Percentiles rank a stretch among this genome's conserved stretches.
Conservation (phyloP, 225 moss, liverwort and hornwort genomes). For the Sphagnum contortum region DNA sequence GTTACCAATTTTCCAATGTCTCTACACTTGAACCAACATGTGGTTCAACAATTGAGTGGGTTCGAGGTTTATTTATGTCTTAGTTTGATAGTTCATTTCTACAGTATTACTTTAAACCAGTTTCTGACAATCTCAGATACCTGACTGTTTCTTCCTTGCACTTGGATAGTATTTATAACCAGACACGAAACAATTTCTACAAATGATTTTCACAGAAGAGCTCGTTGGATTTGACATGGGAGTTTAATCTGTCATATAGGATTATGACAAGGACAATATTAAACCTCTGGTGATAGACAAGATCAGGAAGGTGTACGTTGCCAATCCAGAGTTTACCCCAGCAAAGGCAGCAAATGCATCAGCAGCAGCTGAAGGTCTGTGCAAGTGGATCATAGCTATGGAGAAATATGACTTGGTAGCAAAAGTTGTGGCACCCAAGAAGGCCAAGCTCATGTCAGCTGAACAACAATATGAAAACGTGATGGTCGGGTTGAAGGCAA, state of each 20-base stretch:
- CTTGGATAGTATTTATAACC: no score
- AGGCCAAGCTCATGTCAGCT: constrained; percentile 50
- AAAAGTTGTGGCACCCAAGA: constrained; percentile 77
- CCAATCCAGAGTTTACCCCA: constrained; percentile 76
- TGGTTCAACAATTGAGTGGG: no score
- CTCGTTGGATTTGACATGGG: no score
- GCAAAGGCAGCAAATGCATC: constrained; percentile 90
- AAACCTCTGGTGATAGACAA: constrained; percentile 66
- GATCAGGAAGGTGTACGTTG: constrained; percentile 56
- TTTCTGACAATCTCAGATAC: no score
- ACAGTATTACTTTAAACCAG: no score
- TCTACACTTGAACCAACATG: no score
- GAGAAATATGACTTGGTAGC: constrained; percentile 84
- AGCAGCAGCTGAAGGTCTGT: constrained; percentile 79
- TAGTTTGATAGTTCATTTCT: not conserved
- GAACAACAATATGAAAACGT: constrained; percentile 56
- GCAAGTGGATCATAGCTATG: constrained; percentile 95
- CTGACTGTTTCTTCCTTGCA: no score
- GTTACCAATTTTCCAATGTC: no score
- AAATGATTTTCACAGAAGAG: no score
- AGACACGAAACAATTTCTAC: no score
- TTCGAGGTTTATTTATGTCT: not conserved
- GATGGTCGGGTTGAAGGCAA: constrained; percentile 58
- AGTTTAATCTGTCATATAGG: constrained; percentile 12
- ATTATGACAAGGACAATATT: constrained; percentile 89